A percentile compares a stretch with the other conserved stretches of the same genome.
These are phyloP conservation scores for Claviceps citrina DNA, from an alignment of 2,329 filamentous ascomycete genomes.

Conservation along the genomic window DNA sequence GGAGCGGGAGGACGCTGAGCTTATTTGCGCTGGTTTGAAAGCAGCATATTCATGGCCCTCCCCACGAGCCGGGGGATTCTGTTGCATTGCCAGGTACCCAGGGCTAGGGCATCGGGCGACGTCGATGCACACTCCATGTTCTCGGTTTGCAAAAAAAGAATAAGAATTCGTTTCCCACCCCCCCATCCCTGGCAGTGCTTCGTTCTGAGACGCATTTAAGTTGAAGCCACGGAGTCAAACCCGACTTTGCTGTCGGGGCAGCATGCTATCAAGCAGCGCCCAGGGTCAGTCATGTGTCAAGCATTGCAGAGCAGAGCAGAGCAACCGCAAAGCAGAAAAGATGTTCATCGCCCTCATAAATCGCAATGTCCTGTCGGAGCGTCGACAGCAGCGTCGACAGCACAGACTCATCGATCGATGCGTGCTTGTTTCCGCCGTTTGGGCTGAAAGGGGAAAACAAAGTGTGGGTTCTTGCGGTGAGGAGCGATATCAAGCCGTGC, in stretches of 20 bases:
- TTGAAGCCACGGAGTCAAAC: neutral
- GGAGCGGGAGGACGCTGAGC: neutral
- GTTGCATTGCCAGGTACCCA: no score
- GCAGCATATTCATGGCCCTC: no score
- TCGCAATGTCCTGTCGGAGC: neutral
- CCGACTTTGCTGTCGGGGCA: no score
- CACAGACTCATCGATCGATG: no score
- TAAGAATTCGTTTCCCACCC: no score
- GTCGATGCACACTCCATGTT: neutral
- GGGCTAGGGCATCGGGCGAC: neutral
- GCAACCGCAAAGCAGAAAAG: neutral
- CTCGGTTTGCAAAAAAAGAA: neutral
- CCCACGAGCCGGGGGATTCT: no score
- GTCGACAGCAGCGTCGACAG: neutral
- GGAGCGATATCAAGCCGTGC: neutral
- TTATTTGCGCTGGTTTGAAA: neutral
- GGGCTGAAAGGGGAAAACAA: conserved; percentile 1
- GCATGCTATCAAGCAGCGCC: neutral
- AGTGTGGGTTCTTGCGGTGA: conserved; percentile 2
- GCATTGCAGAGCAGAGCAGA: neutral
- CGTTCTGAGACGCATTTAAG: neutral
- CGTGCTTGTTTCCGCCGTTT: neutral
- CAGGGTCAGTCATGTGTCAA: neutral
- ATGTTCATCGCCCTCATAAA: no score
- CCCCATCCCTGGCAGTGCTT: neutral